Conservation (phyloP, 1,139 yeast genomes). For the Blastobotrys ciferrii region DNA sequence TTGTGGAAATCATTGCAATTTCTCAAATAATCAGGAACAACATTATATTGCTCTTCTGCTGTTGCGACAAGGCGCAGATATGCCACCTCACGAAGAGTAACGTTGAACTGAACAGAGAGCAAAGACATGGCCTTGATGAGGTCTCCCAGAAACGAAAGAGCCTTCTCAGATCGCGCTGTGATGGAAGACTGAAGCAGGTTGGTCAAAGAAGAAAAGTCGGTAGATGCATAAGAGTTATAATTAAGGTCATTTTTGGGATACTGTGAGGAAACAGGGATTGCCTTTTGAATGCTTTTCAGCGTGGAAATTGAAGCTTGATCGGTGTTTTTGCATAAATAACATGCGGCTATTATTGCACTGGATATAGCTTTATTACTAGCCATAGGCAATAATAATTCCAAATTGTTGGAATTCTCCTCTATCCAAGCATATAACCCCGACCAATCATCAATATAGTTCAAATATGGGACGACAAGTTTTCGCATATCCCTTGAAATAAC, state of each 20-base stretch:
- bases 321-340: conserved; percentile 18
- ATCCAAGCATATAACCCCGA: conserved; percentile 24
- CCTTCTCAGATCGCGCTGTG: conserved; percentile 4
- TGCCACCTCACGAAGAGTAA: not conserved
- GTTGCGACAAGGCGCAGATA: conserved; percentile 1
- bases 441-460: conserved; percentile 22
- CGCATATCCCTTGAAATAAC: conserved; percentile 26
- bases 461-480: conserved; percentile 26
- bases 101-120: not conserved
- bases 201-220: conserved; percentile 1
- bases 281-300: not conserved
- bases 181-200: not conserved
- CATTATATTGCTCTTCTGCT: not conserved
- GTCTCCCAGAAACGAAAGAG: not conserved
- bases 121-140: not conserved
- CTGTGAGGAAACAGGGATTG: conserved; percentile 5
- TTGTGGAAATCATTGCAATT: conserved; percentile 2
- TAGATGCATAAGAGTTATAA: not conserved
- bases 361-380: conserved; percentile 8
- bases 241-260: conserved; percentile 5
- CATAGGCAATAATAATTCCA: conserved; percentile 14
- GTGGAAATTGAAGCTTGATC: conserved; percentile 7
- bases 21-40: conserved; percentile 1
- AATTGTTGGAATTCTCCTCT: conserved; percentile 8
- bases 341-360: conserved; percentile 21